phyloP scores from a whole-genome alignment of 768 basidiomycete species.

The Cubamyces lactineus region DNA sequence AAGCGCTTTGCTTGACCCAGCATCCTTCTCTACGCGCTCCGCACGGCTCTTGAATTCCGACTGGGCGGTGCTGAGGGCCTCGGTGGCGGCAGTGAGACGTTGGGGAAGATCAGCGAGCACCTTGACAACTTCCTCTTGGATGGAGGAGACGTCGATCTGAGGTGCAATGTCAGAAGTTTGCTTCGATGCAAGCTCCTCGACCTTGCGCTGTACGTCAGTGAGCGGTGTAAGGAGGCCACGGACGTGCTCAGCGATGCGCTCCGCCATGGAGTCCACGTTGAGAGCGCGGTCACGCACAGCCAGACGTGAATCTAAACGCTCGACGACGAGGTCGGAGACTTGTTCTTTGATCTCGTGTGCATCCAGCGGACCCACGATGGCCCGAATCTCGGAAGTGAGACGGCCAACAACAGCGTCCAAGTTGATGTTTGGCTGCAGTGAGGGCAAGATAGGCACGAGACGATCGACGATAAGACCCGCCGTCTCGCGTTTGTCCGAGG shows the following conservation, averaged over 20 bases:
- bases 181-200: constrained; percentile 23
- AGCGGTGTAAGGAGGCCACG: constrained; percentile 45
- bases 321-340: constrained; percentile 86
- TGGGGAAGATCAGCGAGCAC: constrained; percentile 52
- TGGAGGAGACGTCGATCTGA: constrained; percentile 22
- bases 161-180: not conserved
- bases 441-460: constrained; percentile 67
- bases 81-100: constrained; percentile 48
- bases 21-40: constrained; percentile 26
- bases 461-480: constrained; percentile 78
- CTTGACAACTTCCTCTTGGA: constrained; percentile 32
- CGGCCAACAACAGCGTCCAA: constrained; percentile 58
- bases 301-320: constrained; percentile 79
- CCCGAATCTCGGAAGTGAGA: constrained; percentile 69
- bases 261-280: constrained; percentile 60
- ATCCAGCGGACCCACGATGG: constrained; percentile 75
- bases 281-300: constrained; percentile 75
- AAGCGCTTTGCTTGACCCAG: constrained; percentile 32
- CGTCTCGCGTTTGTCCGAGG: constrained; percentile 88
- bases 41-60: constrained; percentile 26
- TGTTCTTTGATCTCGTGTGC: constrained; percentile 88
- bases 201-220: constrained; percentile 25
- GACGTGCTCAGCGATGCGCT: constrained; percentile 59
- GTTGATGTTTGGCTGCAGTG: constrained; percentile 45
- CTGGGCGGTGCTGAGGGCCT: constrained; percentile 43